A percentile compares a stretch with the other conserved stretches of the same genome.
Conservation (phyloP, 345 rosid genomes). For the Clausena lansium region DNA sequence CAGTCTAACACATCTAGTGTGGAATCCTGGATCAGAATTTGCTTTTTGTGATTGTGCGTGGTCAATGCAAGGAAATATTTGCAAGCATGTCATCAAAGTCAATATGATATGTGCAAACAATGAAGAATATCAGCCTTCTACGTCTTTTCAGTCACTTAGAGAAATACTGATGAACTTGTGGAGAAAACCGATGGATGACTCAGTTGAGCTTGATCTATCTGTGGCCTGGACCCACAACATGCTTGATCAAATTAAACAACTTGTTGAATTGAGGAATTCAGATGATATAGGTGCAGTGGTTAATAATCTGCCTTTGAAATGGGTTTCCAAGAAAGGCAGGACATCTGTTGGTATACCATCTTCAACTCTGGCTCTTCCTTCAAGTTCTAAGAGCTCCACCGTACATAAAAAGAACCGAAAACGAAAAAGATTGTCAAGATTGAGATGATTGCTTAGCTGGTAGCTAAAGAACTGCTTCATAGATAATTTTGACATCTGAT, state of each 20-base stretch:
- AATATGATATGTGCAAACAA: slow-evolving; percentile 57
- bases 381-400: slow-evolving; percentile 27
- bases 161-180: slow-evolving; percentile 48
- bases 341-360: slow-evolving; percentile 77
- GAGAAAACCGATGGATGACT: slow-evolving; percentile 77
- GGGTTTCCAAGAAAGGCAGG: slow-evolving; percentile 79
- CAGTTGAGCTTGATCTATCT: slow-evolving; percentile 63
- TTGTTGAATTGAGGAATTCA: slow-evolving; percentile 57
- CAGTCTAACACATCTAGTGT: slow-evolving; percentile 48
- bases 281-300: slow-evolving; percentile 60
- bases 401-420: slow-evolving; percentile 38
- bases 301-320: slow-evolving; percentile 60
- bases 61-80: slow-evolving; percentile 90
- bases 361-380: slow-evolving; percentile 37
- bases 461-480: background rate
- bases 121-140: slow-evolving; percentile 43
- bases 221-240: slow-evolving; percentile 77
- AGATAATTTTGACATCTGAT: background rate
- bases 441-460: slow-evolving; percentile 30
- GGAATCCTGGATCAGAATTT: slow-evolving; percentile 97
- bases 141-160: slow-evolving; percentile 65
- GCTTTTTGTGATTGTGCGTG: slow-evolving; percentile 86
- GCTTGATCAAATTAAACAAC: slow-evolving; percentile 75
- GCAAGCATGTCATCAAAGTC: slow-evolving; percentile 93
- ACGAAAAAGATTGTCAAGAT: slow-evolving; percentile 48